These are phyloP conservation scores for Cyclotella cryptica DNA, from an alignment of 108 stramenopile genomes.

Conservation along the genomic window DNA sequence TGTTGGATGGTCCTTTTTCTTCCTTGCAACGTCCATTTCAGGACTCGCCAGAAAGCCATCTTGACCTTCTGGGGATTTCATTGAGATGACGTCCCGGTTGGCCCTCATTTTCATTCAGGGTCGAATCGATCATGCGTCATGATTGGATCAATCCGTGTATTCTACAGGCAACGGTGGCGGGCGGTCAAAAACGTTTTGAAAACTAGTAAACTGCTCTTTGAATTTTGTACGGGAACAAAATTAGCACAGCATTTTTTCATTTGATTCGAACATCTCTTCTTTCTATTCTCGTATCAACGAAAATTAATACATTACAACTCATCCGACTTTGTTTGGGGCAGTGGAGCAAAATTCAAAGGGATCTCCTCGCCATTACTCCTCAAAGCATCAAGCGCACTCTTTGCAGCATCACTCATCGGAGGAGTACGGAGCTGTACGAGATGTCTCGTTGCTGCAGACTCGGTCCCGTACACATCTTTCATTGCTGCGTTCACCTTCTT, in stretches of 20 bases:
- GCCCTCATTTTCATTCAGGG: conserved; percentile 2
- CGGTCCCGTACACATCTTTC: conserved; percentile 62
- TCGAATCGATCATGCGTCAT: background rate
- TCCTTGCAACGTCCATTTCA: conserved; percentile 57
- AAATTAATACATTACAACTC: background rate
- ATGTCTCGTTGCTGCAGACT: conserved; percentile 56
- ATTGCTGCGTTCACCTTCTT: conserved; percentile 42
- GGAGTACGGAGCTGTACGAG: conserved; percentile 69
- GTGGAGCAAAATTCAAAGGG: conserved; percentile 61
- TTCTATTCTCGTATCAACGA: background rate
- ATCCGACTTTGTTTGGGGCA: conserved; percentile 16
- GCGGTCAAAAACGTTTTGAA: background rate
- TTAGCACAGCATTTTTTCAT: background rate
- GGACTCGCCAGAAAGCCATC: conserved; percentile 41
- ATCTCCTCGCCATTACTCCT: conserved; percentile 63
- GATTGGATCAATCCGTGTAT: background rate
- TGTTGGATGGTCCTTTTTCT: conserved; percentile 59
- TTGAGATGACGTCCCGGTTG: conserved; percentile 9
- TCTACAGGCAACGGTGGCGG: too few relatives aligned
- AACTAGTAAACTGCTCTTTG: background rate
- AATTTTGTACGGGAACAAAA: background rate
- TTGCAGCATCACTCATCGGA: conserved; percentile 63
- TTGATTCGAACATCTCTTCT: background rate
- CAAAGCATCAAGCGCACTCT: conserved; percentile 57
- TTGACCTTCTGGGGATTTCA: conserved; percentile 5